Base-by-base conservation (phyloP, 352 stramenopile species). In the Aphanomyces euteiches region DNA sequence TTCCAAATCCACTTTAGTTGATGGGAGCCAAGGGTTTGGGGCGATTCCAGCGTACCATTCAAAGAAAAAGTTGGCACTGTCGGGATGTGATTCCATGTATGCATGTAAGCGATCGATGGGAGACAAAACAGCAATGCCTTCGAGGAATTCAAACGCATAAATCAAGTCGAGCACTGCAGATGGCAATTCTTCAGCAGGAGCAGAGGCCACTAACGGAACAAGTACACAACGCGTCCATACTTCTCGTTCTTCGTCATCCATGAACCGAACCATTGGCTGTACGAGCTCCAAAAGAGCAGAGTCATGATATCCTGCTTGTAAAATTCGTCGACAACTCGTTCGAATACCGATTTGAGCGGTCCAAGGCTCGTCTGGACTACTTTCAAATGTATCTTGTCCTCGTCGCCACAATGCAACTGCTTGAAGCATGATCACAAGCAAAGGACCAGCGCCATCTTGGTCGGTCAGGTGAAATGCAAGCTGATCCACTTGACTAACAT, bases 401-500 rank as follows among this genome's bases (percentile, higher is more conserved):
- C 54, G 54, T 7, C 54, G 54, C 19, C 17, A 61, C 17, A 10
- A 7, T n/a, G 39, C 54, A 37, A 61, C 54, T 28, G 54, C 54
- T 41, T 61, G 54, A 7, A 61, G 54, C 54, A 61, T 61, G 15
- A 37, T 37, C 7, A 61, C 54, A 6, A 61, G n/a, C 28, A 41
- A 13, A 19, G 54, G 15, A 2, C 19, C n/a, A 10, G 76, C 65
- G 69, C 89, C 83, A 13, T 78, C 85, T 73, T 91, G 82, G 15
- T 83, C 69, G 37, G 75, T 78, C n/a, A 94, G 73, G 21, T 72
- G 65, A 41, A 76, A 64, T 41, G 93, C 92, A 4, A 95, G 61
- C 53, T 93, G 85, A 3, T 77, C 63, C 39, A 95, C 76, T 53
- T 90, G 90, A 75, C 80, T 93, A 36, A 93, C 83, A 77, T 95